These are phyloP conservation scores for Coemansia reversa DNA, from an alignment of 192 early-diverging fungal species.

Conservation along the genomic window DNA sequence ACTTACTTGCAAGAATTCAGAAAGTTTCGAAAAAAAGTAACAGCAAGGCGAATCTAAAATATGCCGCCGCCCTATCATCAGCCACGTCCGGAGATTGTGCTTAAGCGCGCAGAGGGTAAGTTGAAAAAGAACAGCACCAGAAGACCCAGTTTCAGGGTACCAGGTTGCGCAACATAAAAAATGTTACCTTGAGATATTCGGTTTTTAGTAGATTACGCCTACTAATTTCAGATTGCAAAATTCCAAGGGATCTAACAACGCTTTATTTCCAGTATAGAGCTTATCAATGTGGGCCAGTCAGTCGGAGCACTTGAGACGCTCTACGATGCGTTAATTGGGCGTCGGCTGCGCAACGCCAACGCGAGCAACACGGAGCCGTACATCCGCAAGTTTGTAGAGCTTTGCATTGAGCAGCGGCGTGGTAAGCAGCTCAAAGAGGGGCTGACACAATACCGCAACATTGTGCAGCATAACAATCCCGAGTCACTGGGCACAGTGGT, in stretches of 20 bases:
- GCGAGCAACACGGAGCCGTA: constrained; percentile 86
- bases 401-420: constrained; percentile 82
- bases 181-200: too few species aligned
- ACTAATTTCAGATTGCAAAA: constrained; percentile 1
- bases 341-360: constrained; percentile 80
- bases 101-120: constrained; percentile 84
- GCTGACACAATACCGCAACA: constrained; percentile 97
- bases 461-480: constrained; percentile 93
- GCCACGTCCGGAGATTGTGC: constrained; percentile 76
- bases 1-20: neutral
- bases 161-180: neutral
- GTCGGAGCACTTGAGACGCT: constrained; percentile 81
- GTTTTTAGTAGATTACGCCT: neutral
- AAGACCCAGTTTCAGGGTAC: neutral
- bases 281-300: constrained; percentile 80
- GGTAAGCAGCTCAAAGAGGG: constrained; percentile 94
- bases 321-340: constrained; percentile 89
- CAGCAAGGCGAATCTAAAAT: neutral
- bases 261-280: constrained; percentile 62
- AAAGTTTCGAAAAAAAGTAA: neutral
- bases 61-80: constrained; percentile 14
- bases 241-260: neutral
- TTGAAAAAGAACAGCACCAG: neutral
- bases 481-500: constrained; percentile 88
- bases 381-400: constrained; percentile 88